Percentiles rank a stretch among this genome's conserved stretches.
Conservation (phyloP, 176 grass and related monocot species). For the Tillandsia leiboldiana region DNA sequence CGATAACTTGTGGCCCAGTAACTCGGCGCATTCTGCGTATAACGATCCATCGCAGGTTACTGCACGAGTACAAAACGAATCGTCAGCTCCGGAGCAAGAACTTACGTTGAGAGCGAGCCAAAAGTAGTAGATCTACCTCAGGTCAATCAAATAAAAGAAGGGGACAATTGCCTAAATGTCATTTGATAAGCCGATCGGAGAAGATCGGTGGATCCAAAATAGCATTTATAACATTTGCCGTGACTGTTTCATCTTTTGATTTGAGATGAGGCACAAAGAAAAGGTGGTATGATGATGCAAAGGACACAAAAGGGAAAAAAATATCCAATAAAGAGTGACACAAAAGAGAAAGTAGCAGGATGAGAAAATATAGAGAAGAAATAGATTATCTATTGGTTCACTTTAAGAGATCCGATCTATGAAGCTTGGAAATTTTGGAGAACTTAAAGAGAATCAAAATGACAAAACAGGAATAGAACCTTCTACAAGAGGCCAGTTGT, state of each 20-base stretch:
- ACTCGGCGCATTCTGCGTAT: neutral
- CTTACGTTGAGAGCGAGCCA: neutral
- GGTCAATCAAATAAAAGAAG: too few species aligned
- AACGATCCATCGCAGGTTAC: neutral
- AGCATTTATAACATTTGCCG: too few species aligned
- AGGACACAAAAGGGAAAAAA: neutral
- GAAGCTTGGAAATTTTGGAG: neutral
- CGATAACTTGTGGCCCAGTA: neutral
- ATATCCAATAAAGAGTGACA: neutral
- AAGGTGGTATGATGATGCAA: too few species aligned
- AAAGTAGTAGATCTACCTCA: neutral
- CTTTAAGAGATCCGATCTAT: neutral
- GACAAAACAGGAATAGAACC: neutral
- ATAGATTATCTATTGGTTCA: neutral
- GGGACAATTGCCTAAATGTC: too few species aligned
- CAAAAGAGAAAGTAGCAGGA: too few species aligned
- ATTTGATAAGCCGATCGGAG: too few species aligned
- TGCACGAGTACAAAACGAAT: slow-evolving; percentile 1
- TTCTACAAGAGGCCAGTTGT: neutral
- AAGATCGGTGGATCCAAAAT: too few species aligned
- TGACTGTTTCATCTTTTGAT: too few species aligned
- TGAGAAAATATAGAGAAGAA: too few species aligned
- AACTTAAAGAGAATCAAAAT: neutral
- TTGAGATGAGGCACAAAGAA: too few species aligned
- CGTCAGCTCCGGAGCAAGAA: neutral